Conservation (phyloP, 257 asterid species). For the Striga asiatica region DNA sequence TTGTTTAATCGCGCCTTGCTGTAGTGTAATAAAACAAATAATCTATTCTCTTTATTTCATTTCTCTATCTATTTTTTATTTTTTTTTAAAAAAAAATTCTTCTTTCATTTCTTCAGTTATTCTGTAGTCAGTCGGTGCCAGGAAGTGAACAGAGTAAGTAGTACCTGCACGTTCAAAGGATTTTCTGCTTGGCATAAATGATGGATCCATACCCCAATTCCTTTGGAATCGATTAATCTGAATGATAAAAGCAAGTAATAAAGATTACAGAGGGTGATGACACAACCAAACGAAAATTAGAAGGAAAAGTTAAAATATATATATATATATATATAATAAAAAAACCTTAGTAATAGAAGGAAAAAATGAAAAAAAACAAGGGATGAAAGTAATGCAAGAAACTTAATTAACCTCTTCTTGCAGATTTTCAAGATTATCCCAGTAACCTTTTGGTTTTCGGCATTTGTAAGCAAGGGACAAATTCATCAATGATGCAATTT, state of each 20-base stretch:
- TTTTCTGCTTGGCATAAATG: conserved; percentile 94
- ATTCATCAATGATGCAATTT: conserved; percentile 62
- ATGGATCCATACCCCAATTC: conserved; percentile 94
- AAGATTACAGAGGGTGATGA: too few species aligned
- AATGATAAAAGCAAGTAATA: conserved; percentile 1
- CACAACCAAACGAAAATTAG: not conserved
- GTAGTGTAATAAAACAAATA: too few species aligned
- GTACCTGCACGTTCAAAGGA: conserved; percentile 91
- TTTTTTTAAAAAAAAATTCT: too few species aligned
- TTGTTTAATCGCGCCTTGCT: too few species aligned
- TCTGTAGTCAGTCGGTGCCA: not conserved
- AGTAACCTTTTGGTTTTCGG: conserved; percentile 90
- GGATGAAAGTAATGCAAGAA: conserved; percentile 8
- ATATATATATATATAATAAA: too few species aligned
- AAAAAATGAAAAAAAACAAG: not conserved
- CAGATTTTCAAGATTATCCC: conserved; percentile 87
- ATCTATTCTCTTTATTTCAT: too few species aligned
- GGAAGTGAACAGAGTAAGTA: not conserved
- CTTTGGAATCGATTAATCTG: conserved; percentile 80
- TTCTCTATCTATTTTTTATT: too few species aligned
- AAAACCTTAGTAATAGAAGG: not conserved
- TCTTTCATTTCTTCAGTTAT: too few species aligned
- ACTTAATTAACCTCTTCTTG: conserved; percentile 85
- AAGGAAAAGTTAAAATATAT: not conserved
- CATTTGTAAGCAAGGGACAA: conserved; percentile 90